Percentiles rank a stretch among this genome's conserved stretches.
Conservation (phyloP, 140 eudicot genomes). For the Eryngium alpinum region DNA sequence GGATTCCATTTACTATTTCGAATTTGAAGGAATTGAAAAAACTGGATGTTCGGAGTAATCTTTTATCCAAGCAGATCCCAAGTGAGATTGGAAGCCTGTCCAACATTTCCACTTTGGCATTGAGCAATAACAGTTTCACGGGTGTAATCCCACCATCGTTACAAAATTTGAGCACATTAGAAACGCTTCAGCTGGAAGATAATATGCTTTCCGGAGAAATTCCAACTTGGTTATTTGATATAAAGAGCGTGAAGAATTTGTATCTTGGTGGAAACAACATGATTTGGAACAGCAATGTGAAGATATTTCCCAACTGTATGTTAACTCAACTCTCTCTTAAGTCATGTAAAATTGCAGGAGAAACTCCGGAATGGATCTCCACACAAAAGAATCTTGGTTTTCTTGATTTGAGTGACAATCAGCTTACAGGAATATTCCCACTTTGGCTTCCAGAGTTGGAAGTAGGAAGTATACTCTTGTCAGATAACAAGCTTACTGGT, state of each 20-base stretch:
- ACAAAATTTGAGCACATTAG: conserved; percentile 30
- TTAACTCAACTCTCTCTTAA: conserved; percentile 33
- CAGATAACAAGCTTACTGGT: conserved; percentile 47
- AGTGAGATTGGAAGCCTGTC: conserved; percentile 23
- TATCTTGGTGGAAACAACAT: conserved; percentile 38
- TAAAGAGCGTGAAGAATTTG: conserved; percentile 29
- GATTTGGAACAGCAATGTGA: conserved; percentile 34
- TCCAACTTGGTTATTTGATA: conserved; percentile 42
- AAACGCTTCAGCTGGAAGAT: conserved; percentile 27
- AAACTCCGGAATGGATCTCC: conserved; percentile 47
- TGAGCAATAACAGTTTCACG: conserved; percentile 35
- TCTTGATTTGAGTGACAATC: conserved; percentile 40
- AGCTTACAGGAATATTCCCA: conserved; percentile 41
- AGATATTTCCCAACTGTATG: conserved; percentile 43
- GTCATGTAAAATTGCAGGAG: conserved; percentile 32
- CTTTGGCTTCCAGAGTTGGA: conserved; percentile 54
- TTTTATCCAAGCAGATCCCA: conserved; percentile 33
- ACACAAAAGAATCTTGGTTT: conserved; percentile 28
- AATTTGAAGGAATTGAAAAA: conserved; percentile 26
- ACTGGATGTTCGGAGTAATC: conserved; percentile 39
- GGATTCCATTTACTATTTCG: conserved; percentile 27
- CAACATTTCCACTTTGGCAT: conserved; percentile 31
- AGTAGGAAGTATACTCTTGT: conserved; percentile 35
- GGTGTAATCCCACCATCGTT: conserved; percentile 40
- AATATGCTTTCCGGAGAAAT: conserved; percentile 47